phyloP scores from a whole-genome alignment of 2,329 filamentous ascomycete genomes.

The Purpureocillium lavendulum region DNA sequence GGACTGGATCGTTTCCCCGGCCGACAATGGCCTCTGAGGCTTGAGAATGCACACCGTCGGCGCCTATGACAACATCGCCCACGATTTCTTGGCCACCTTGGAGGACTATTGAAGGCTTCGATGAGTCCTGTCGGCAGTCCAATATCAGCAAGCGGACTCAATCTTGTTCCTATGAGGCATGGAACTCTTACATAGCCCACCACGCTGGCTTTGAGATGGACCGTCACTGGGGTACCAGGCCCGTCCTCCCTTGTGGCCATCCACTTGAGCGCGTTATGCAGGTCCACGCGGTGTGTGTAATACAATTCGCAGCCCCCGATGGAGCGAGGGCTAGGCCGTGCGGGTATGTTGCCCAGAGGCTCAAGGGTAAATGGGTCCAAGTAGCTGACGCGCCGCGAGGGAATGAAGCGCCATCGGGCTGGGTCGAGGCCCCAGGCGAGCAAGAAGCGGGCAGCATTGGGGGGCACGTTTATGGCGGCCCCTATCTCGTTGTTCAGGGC shows the following conservation, averaged over 20 bases:
- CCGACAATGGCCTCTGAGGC: slow-evolving; percentile 20
- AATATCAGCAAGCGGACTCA: too few species aligned
- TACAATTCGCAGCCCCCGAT: slow-evolving; percentile 23
- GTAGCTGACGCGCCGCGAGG: slow-evolving; percentile 11
- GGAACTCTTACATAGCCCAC: slow-evolving; percentile 16
- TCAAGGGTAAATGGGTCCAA: slow-evolving; percentile 18
- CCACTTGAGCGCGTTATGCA: slow-evolving; percentile 26
- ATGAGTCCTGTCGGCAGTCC: slow-evolving; percentile 11
- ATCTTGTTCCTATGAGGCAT: too few species aligned
- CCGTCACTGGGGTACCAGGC: slow-evolving; percentile 13
- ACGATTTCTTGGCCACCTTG: slow-evolving; percentile 16
- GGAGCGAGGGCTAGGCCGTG: neutral
- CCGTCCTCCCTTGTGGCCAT: slow-evolving; percentile 21
- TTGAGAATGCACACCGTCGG: slow-evolving; percentile 33
- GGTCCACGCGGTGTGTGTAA: slow-evolving; percentile 29
- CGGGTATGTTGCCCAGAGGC: neutral
- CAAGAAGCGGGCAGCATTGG: slow-evolving; percentile 27
- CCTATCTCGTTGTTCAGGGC: slow-evolving; percentile 26
- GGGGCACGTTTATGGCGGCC: slow-evolving; percentile 28
- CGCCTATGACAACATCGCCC: slow-evolving; percentile 32
- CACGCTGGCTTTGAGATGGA: slow-evolving; percentile 15
- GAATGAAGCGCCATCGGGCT: slow-evolving; percentile 16
- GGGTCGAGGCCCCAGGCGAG: slow-evolving; percentile 26
- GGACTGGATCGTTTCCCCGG: slow-evolving; percentile 13
- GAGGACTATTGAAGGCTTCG: slow-evolving; percentile 18